phyloP scores from a whole-genome alignment of 768 basidiomycete genomes.

The Rhizopogon rudus region DNA sequence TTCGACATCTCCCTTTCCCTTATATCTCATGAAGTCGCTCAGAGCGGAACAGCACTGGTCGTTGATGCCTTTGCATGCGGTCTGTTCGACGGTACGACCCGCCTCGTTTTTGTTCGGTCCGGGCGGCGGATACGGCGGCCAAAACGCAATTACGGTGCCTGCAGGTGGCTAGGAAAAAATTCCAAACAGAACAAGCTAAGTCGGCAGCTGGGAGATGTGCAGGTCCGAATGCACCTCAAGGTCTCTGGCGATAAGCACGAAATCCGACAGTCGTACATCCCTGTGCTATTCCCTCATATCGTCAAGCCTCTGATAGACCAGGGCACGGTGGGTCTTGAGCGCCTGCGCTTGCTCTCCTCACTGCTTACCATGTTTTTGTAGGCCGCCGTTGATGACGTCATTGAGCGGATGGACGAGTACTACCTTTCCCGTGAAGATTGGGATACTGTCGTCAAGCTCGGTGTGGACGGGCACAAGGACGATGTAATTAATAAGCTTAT shows the following conservation, averaged over 20 bases:
- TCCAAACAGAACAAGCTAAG: slow-evolving; percentile 84
- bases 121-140: slow-evolving; percentile 60
- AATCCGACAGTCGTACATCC: slow-evolving; percentile 88
- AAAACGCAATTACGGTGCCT: slow-evolving; percentile 41
- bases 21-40: not conserved
- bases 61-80: slow-evolving; percentile 89
- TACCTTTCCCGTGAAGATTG: slow-evolving; percentile 92
- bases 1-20: not conserved
- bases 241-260: slow-evolving; percentile 89
- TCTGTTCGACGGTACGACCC: slow-evolving; percentile 85
- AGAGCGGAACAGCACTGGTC: slow-evolving; percentile 96
- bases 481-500: slow-evolving; percentile 81
- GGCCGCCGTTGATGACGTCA: slow-evolving; percentile 79
- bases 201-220: slow-evolving; percentile 82
- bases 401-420: slow-evolving; percentile 90
- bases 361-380: slow-evolving; percentile 24
- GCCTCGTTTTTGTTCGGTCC: slow-evolving; percentile 79
- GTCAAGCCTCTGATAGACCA: slow-evolving; percentile 71
- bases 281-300: slow-evolving; percentile 78
- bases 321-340: slow-evolving; percentile 57
- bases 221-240: slow-evolving; percentile 91
- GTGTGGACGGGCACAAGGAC: slow-evolving; percentile 76
- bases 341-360: not conserved
- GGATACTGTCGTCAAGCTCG: slow-evolving; percentile 94
- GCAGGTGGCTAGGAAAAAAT: slow-evolving; percentile 96